phyloP scores from a whole-genome alignment of 139 green algal species.

The Eudorina sp. region DNA sequence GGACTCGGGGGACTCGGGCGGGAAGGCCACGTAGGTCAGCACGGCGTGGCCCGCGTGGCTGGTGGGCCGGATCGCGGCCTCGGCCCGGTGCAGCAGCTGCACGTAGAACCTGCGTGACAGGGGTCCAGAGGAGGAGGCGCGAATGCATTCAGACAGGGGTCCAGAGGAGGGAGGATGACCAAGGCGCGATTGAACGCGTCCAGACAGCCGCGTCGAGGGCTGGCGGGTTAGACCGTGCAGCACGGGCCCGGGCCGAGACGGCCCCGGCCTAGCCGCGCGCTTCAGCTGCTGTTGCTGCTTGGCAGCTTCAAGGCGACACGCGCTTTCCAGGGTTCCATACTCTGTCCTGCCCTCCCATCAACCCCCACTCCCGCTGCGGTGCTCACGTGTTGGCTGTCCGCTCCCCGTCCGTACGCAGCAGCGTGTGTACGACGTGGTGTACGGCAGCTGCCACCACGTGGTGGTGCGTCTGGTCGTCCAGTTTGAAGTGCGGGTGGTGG shows the following conservation, averaged over 20 bases:
- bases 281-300: no score
- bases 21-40: conserved; percentile 36
- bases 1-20: conserved; percentile 30
- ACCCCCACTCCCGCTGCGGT: not conserved
- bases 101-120: not conserved
- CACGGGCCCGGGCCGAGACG: no score
- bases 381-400: conserved; percentile 28
- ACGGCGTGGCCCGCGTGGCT: conserved; percentile 5
- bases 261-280: no score
- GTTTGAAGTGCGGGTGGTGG: conserved; percentile 45
- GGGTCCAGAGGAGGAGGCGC: not conserved
- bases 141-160: no score
- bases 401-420: conserved; percentile 62
- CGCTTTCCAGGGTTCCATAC: no score
- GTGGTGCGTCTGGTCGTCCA: conserved; percentile 55
- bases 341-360: no score
- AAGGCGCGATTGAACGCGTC: no score
- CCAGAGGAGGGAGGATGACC: no score
- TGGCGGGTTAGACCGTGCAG: no score
- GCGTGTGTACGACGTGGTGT: conserved; percentile 70
- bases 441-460: conserved; percentile 61
- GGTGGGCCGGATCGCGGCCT: conserved; percentile 38
- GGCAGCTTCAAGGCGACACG: no score
- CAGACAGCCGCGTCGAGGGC: no score
- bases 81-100: conserved; percentile 39